These are phyloP conservation scores for Monocercomonoides exilis DNA, from an alignment of 78 protist genomes.

Conservation along the genomic window DNA sequence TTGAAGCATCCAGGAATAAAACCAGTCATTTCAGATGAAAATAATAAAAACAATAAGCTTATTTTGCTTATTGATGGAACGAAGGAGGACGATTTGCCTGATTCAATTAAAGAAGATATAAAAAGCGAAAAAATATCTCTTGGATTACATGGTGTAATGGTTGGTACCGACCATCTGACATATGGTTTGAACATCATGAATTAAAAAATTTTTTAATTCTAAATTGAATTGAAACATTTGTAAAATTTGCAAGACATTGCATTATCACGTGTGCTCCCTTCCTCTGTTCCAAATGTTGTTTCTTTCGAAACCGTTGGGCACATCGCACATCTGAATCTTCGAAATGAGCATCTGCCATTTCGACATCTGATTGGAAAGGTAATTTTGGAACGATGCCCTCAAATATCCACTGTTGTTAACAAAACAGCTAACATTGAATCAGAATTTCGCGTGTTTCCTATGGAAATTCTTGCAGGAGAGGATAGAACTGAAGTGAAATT, in stretches of 20 bases:
- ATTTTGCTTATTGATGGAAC: neutral
- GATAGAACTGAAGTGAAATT: slow-evolving; percentile 38
- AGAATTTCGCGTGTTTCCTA: slow-evolving; percentile 74
- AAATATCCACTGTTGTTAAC: slow-evolving; percentile 78
- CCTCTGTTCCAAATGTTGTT: neutral
- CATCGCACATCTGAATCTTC: slow-evolving; percentile 81
- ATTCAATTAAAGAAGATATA: neutral
- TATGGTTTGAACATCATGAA: neutral
- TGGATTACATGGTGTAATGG: neutral
- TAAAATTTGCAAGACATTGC: neutral
- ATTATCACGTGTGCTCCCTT: slow-evolving; percentile 13
- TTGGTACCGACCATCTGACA: neutral
- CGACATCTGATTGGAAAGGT: slow-evolving; percentile 73
- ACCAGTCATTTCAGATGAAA: neutral
- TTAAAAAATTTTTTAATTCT: neutral
- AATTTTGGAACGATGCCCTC: slow-evolving; percentile 37
- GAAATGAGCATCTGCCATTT: slow-evolving; percentile 63
- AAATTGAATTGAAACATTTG: neutral
- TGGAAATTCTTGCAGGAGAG: slow-evolving; percentile 84
- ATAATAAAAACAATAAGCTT: neutral
- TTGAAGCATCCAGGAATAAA: neutral
- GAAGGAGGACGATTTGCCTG: neutral
- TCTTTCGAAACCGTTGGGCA: slow-evolving; percentile 81
- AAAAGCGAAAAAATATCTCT: neutral
- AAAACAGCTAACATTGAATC: slow-evolving; percentile 61